Evolutionary conservation across 805 yeast genomes (phyloP), one percentile per base, ranked within the genome.

Genomic region (Candida taoyuanica): DNA sequence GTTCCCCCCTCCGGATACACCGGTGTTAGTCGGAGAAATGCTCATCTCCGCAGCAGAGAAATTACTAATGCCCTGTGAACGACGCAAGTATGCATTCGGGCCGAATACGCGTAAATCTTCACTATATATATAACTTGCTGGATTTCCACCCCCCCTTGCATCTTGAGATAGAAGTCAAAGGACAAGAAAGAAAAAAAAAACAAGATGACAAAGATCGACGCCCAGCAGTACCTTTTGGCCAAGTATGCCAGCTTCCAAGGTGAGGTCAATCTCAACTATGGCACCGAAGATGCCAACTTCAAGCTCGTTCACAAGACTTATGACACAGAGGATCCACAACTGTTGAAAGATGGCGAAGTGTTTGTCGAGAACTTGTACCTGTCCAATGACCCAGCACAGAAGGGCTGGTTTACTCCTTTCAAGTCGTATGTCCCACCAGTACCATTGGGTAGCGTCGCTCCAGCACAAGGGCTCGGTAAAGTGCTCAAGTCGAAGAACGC

Each of bases 331-430:
- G 38, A 42, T 31, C 32, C 53, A 11, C 39, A 48, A 4, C 41
- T 53, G 2, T 39, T 70, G 13, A 47, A 58, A 28, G 65, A 62
- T 2, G 70, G 65, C 33, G 68, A 74, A 34, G 37, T 76, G 11
- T 52, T 71, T 12, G 57, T 74, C n/a, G 70, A 75, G 52, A 52
- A 64, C 3, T 46, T 69, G 30, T 70, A 65, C 42, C 44, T 76
- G 8, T 74, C 82, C 17, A 73, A 77, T 47, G 83, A 78, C 52
- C 83, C 84, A 12, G 74, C 81, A 14, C 80, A 76, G 50, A 74
- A 78, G 55, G 66, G 67, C 33, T 74, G 81, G 78, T 75, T 76
- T 43, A 47, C 63, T 2, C 48, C 60, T 12, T 43, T 45, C 15
- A 60, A 53, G 34, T 57, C 63, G 33, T 59, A 59, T 43, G 49